Evolutionary conservation across 1,284 basidiomycete genomes (phyloP), one percentile per base, ranked within the genome.

Genomic region (Violaceomyces palustris): DNA sequence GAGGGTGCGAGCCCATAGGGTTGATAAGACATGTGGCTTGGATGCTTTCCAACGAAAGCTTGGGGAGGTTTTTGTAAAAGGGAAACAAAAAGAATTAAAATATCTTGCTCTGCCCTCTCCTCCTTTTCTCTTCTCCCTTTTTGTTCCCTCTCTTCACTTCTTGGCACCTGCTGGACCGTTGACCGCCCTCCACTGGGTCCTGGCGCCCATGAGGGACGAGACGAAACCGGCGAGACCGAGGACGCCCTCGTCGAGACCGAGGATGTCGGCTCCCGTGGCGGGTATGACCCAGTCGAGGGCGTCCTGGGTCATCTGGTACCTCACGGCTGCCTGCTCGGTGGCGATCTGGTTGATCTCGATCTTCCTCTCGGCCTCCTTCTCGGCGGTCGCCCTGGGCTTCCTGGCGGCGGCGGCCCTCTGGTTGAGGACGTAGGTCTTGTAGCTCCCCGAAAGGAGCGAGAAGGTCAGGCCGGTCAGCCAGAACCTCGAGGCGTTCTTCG

Each of bases 231-330:
- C 69, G 11, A 70, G 50, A 41, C 71, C 69, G 12, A 73, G 49
- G 12, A 69, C 53, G 33, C 93, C 93, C 52, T 98, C 93, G 72
- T 87, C 91, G 60, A 94, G 70, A 63, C 82, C 81, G 57, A 86
- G 80, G 50, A 88, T 78, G 35, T 85, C 88, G 34, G 91, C 79
- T 52, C 81, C 85, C 33, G 86, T 85, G 10, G 90, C 87, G 10
- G 93, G 94, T 69, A 92, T 83, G 83, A 87, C 88, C 58, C 91
- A 75, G 70, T 93, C 89, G 49, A 90, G 77, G 17, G 81, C 70
- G 73, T 93, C 89, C 60, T 88, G 83, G 38, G 83, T 75, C 68
- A 93, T 82, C 74, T 93, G 89, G 64, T 81, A 81, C 18, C 83
- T 81, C 22, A 83, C 80, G 6, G 80, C 81, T 23, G 77, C 48